phyloP scores from a whole-genome alignment of 495 filamentous ascomycete genomes.

The Cladorrhinum samala region DNA sequence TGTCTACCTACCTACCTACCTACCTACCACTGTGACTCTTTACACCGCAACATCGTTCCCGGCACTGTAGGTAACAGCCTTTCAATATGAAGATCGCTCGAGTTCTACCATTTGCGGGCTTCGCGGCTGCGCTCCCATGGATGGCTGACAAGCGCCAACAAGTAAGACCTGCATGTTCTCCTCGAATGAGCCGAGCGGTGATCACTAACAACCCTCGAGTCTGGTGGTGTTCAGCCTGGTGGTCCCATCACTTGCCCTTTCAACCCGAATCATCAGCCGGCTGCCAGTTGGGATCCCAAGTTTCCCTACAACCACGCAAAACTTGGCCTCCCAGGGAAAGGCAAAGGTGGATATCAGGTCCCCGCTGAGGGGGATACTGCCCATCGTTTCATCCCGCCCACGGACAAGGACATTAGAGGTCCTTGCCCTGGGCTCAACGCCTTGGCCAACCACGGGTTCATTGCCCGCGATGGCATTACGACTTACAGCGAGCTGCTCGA shows the following conservation, averaged over 20 bases:
- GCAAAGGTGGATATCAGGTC: conserved; percentile 6
- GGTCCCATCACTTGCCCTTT: conserved; percentile 7
- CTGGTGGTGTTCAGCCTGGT: conserved; percentile 5
- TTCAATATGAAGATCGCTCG: background rate
- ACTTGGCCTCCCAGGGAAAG: conserved; percentile 3
- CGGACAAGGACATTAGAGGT: conserved; percentile 5
- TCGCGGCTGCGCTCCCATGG: conserved; percentile 3
- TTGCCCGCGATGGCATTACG: conserved; percentile 6
- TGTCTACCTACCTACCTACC: too few species aligned
- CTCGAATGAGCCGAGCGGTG: background rate
- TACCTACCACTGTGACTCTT: too few species aligned
- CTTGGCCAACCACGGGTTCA: conserved; percentile 4
- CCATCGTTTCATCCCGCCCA: conserved; percentile 5
- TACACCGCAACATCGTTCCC: background rate
- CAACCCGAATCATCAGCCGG: conserved; percentile 3
- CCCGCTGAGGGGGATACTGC: conserved; percentile 2
- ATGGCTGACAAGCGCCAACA: conserved; percentile 9
- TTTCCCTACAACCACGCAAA: conserved; percentile 6
- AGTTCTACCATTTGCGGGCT: conserved; percentile 1
- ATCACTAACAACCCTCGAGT: background rate
- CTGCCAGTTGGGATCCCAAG: background rate
- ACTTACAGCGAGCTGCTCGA: conserved; percentile 4
- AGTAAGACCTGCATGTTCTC: conserved; percentile 2
- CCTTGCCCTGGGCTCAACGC: conserved; percentile 8
- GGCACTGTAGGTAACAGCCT: background rate